Percentiles rank a stretch among this genome's conserved stretches.
These are phyloP conservation scores for Claviceps arundinis DNA, from an alignment of 2,329 filamentous ascomycete genomes.

Conservation along the genomic window DNA sequence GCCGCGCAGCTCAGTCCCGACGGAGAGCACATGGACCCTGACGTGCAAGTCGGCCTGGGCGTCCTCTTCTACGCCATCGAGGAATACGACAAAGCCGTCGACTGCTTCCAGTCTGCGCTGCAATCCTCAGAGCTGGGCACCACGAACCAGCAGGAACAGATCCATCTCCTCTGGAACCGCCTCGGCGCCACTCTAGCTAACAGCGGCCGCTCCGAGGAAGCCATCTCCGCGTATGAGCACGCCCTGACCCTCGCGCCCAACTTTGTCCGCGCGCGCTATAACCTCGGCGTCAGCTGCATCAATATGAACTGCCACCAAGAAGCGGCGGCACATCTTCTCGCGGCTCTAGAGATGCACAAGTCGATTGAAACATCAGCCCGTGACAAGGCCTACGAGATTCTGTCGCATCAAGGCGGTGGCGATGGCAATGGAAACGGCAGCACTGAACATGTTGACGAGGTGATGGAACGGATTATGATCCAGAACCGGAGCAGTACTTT, in stretches of 20 bases:
- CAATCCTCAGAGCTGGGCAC: slow-evolving; percentile 72
- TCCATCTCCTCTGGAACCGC: slow-evolving; percentile 94
- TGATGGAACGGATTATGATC: slow-evolving; percentile 74
- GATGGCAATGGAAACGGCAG: slow-evolving; percentile 5
- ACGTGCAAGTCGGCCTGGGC: slow-evolving; percentile 92
- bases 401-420: slow-evolving; percentile 35
- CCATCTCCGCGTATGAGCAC: slow-evolving; percentile 91
- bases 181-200: slow-evolving; percentile 94
- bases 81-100: slow-evolving; percentile 95
- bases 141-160: slow-evolving; percentile 70
- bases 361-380: slow-evolving; percentile 76
- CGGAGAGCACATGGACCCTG: slow-evolving; percentile 92
- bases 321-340: slow-evolving; percentile 83
- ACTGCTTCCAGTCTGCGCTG: slow-evolving; percentile 90
- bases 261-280: slow-evolving; percentile 94
- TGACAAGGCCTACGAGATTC: slow-evolving; percentile 70
- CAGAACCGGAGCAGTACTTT: slow-evolving; percentile 96
- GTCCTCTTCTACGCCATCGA: slow-evolving; percentile 97
- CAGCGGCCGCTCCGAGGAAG: slow-evolving; percentile 83
- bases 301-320: slow-evolving; percentile 93
- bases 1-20: slow-evolving; percentile 85
- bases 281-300: slow-evolving; percentile 90
- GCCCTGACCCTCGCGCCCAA: slow-evolving; percentile 83
- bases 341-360: slow-evolving; percentile 90
- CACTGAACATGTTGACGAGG: slow-evolving; percentile 40